Conservation (phyloP, 441 rosid species). For the Pelargonium myrrhifolium region DNA sequence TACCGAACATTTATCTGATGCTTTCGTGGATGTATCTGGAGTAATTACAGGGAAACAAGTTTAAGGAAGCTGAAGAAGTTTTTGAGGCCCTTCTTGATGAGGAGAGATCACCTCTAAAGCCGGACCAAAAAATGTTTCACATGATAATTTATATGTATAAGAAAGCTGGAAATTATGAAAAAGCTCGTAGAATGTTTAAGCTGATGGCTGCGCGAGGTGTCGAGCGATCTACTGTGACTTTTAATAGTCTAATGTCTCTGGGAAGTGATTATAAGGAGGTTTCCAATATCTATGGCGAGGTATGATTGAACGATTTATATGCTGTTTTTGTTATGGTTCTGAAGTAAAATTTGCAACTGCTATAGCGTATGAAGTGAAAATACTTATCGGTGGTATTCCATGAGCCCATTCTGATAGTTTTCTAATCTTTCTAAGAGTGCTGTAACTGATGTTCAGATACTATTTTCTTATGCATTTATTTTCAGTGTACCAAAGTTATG, state of each 20-base stretch:
- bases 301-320: slow-evolving; percentile 19
- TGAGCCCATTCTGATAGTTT: background rate
- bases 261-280: slow-evolving; percentile 90
- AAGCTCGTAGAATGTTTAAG: slow-evolving; percentile 67
- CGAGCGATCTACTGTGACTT: slow-evolving; percentile 67
- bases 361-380: background rate
- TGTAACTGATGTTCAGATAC: background rate
- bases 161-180: slow-evolving; percentile 75
- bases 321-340: background rate
- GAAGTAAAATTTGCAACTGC: background rate
- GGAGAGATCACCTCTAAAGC: slow-evolving; percentile 60
- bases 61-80: slow-evolving; percentile 75
- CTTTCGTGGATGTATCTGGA: slow-evolving; percentile 11
- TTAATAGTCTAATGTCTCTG: slow-evolving; percentile 88
- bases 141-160: slow-evolving; percentile 88
- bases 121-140: slow-evolving; percentile 92
- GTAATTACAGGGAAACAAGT: slow-evolving; percentile 55
- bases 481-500: background rate
- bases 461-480: background rate
- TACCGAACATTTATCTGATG: background rate
- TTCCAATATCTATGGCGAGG: slow-evolving; percentile 91
- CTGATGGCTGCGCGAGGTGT: slow-evolving; percentile 72
- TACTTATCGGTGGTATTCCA: background rate
- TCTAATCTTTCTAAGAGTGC: background rate
- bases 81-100: slow-evolving; percentile 64